A percentile compares a stretch with the other conserved stretches of the same genome.
phyloP scores from a whole-genome alignment of 176 grass and related monocot species.

The Avena sativa region DNA sequence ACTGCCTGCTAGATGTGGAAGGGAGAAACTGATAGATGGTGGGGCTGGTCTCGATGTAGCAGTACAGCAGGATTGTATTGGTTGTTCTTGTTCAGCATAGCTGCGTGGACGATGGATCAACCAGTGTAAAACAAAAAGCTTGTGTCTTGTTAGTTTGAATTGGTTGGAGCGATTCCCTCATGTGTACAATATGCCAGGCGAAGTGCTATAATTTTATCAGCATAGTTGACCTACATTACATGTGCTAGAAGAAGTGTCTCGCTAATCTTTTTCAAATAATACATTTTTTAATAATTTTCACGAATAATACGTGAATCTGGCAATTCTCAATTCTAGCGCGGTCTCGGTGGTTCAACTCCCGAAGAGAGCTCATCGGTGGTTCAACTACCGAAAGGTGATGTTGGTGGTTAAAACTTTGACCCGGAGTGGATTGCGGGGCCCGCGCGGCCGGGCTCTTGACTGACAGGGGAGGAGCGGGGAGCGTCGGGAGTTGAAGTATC shows the following conservation, averaged over 20 bases:
- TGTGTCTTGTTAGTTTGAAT: constrained; percentile 33
- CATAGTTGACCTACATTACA: constrained; percentile 31
- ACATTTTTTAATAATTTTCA: no score
- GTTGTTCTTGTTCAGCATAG: constrained; percentile 9
- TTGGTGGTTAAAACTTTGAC: no score
- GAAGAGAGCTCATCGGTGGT: no score
- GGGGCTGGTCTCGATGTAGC: background rate
- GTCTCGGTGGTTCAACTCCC: no score
- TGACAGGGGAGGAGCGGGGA: no score
- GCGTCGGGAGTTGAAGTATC: no score
- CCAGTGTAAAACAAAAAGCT: constrained; percentile 7
- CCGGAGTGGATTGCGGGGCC: no score
- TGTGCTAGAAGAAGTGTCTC: background rate
- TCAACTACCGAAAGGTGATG: no score
- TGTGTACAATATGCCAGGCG: constrained; percentile 29
- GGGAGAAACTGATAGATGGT: constrained; percentile 9
- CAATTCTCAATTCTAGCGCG: no score
- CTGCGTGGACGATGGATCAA: constrained; percentile 4
- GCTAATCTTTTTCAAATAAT: no score
- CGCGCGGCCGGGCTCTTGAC: no score
- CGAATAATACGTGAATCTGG: no score
- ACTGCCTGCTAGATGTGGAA: constrained; percentile 16
- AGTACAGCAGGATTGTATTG: constrained; percentile 24
- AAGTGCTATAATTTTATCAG: constrained; percentile 33
- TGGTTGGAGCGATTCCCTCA: constrained; percentile 20